Conservation (phyloP, 495 filamentous ascomycete genomes). For the Margaritispora aquatica region DNA sequence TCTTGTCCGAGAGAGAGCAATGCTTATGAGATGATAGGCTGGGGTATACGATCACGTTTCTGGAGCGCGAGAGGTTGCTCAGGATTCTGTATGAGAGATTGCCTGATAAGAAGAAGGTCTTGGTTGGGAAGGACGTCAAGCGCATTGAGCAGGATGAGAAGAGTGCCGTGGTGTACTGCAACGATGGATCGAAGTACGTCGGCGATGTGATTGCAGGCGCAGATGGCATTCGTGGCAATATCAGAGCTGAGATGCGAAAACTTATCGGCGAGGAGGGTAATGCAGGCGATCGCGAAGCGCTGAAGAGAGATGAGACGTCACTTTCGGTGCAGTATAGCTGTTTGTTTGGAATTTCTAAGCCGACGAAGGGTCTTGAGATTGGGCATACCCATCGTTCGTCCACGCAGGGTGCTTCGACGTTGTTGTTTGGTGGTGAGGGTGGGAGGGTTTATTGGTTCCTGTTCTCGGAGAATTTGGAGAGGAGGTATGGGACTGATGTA, state of each 20-base stretch:
- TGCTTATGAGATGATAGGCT: constrained; percentile 14
- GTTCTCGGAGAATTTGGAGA: constrained; percentile 16
- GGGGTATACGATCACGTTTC: constrained; percentile 24
- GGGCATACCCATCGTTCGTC: constrained; percentile 22
- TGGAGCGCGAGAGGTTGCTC: constrained; percentile 30
- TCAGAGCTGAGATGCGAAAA: constrained; percentile 39
- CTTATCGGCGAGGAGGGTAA: constrained; percentile 25
- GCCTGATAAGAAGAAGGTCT: constrained; percentile 29
- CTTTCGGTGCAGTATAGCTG: constrained; percentile 26
- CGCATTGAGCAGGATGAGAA: constrained; percentile 24
- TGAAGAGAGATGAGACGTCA: constrained; percentile 17
- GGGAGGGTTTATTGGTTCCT: constrained; percentile 33
- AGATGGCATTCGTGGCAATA: constrained; percentile 42
- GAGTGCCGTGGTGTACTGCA: constrained; percentile 27
- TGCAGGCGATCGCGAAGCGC: constrained; percentile 13
- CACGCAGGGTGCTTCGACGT: constrained; percentile 24
- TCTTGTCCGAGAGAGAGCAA: too few species aligned
- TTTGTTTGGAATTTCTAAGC: constrained; percentile 33
- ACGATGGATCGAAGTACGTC: constrained; percentile 30
- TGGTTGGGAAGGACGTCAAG: constrained; percentile 26
- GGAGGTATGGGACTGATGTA: constrained; percentile 11
- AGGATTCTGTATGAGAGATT: constrained; percentile 29
- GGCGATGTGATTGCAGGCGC: constrained; percentile 43
- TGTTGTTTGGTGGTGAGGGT: constrained; percentile 24
- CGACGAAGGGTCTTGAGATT: constrained; percentile 4